Base-by-base conservation (phyloP, 257 asterid genomes). In the Salvia miltiorrhiza region DNA sequence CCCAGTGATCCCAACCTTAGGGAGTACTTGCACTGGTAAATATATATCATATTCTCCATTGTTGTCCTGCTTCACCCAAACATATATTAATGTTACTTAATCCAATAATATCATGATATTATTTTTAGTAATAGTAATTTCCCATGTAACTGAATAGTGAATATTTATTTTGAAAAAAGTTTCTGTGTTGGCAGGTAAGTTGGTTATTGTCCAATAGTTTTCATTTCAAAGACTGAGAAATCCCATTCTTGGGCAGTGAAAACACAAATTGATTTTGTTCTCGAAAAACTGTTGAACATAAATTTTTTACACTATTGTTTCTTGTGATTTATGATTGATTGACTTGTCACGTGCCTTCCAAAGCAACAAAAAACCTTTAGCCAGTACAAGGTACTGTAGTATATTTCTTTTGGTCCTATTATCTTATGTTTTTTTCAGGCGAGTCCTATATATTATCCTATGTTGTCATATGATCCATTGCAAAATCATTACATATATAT, bases 21-120 rank as follows among this genome's bases (percentile, higher is more conserved):
- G 26, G 92, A 88, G 70, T 88, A 88, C 63, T 67, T 88, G 76
- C 92, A 88, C 90, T 88, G 95, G 95, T 87, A 55, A 82, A 47
- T 0, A 16, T 9, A 16, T 8, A 0, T 0, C 7, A 2, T 12
- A 0, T 21, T 61, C 20, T 40, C 21, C 7, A 35, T 48, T 50
- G 35, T n/a, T n/a, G n/a, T n/a, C n/a, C n/a, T n/a, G n/a, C n/a
- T n/a, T n/a, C n/a, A n/a, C n/a, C n/a, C n/a, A n/a, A n/a, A n/a
- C n/a, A n/a, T n/a, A n/a, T n/a, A n/a, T n/a, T n/a, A n/a, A n/a
- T n/a, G n/a, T n/a, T n/a, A n/a, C n/a, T n/a, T 37, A 37, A 37
- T 37, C 12, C 9, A 37, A 37, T 37, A 37, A 37, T 37, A 37
- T 37, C 43, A 37, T 37, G 43, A 37, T 37, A 9, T 37, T 30